These are phyloP conservation scores for Takakia lepidozioides DNA, from an alignment of 225 moss, liverwort and hornwort genomes.

Conservation along the genomic window DNA sequence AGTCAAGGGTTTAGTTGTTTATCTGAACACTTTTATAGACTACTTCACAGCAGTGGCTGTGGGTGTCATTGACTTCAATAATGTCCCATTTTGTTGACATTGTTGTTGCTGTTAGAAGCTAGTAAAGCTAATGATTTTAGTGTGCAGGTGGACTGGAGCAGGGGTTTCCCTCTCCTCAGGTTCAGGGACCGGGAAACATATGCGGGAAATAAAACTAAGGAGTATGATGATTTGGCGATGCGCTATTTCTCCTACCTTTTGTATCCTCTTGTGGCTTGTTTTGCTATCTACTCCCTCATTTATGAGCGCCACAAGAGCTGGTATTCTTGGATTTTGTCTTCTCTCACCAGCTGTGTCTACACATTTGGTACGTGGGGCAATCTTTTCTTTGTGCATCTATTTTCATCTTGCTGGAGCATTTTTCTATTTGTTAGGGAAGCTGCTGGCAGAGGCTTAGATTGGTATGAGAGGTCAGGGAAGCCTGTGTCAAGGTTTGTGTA, in stretches of 20 bases:
- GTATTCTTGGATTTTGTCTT: constrained; percentile 95
- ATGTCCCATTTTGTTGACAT: no score
- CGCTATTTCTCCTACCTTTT: constrained; percentile 79
- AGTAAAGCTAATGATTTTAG: no score
- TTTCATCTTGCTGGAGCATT: neutral
- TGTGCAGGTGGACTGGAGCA: constrained; percentile 68
- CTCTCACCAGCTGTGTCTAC: constrained; percentile 91
- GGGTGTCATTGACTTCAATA: no score
- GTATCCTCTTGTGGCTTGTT: constrained; percentile 81
- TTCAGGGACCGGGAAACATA: constrained; percentile 91
- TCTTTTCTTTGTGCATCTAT: neutral
- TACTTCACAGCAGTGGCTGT: no score
- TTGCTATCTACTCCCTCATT: constrained; percentile 84
- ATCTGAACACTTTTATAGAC: no score
- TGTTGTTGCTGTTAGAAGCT: no score
- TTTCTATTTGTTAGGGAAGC: no score
- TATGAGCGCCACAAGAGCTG: constrained; percentile 95
- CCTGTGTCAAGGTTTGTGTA: no score
- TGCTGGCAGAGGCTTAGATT: no score
- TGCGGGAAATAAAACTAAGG: constrained; percentile 89
- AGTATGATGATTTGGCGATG: constrained; percentile 94
- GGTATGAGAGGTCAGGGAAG: no score
- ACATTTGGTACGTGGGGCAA: constrained; percentile 51
- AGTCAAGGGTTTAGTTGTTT: no score
- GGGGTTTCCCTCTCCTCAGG: constrained; percentile 65